Percentiles rank a stretch among this genome's conserved stretches.
These are phyloP conservation scores for Aspergillus alliaceus DNA, from an alignment of 2,329 filamentous ascomycete genomes.

Conservation along the genomic window DNA sequence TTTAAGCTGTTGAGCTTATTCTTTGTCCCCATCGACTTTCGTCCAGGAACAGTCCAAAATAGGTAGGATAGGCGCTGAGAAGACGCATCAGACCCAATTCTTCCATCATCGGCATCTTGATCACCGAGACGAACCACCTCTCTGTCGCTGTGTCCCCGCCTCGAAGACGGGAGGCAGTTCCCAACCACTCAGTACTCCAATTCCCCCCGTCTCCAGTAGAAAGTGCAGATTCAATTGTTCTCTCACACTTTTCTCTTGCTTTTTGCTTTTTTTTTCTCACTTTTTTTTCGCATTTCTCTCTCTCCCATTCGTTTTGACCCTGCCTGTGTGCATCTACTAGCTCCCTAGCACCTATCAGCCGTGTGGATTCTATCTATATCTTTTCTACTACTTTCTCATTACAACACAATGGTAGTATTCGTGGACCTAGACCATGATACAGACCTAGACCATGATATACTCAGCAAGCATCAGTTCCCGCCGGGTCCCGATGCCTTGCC, in stretches of 20 bases:
- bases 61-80: conserved; percentile 3
- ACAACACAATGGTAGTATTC: conserved; percentile 49
- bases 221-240: no score
- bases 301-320: no score
- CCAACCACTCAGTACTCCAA: no score
- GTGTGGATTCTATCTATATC: conserved; percentile 1
- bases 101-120: conserved; percentile 10
- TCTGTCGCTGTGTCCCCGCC: conserved; percentile 15
- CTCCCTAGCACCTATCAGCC: conserved; percentile 14
- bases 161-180: conserved; percentile 28
- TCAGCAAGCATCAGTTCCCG: conserved; percentile 25
- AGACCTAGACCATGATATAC: conserved; percentile 44
- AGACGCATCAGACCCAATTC: conserved; percentile 11
- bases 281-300: no score
- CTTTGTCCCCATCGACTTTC: neutral
- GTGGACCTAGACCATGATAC: conserved; percentile 46
- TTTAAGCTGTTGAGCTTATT: neutral
- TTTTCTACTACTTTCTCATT: conserved; percentile 1
- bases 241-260: neutral
- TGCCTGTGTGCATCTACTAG: no score
- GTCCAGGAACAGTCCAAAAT: neutral
- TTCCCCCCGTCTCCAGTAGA: no score
- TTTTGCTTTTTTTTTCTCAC: conserved; percentile 14
- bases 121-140: conserved; percentile 18
- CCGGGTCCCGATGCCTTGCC: conserved; percentile 14